Base-by-base conservation (phyloP, 2,329 filamentous ascomycete genomes). In the Emydomyces testavorans region DNA sequence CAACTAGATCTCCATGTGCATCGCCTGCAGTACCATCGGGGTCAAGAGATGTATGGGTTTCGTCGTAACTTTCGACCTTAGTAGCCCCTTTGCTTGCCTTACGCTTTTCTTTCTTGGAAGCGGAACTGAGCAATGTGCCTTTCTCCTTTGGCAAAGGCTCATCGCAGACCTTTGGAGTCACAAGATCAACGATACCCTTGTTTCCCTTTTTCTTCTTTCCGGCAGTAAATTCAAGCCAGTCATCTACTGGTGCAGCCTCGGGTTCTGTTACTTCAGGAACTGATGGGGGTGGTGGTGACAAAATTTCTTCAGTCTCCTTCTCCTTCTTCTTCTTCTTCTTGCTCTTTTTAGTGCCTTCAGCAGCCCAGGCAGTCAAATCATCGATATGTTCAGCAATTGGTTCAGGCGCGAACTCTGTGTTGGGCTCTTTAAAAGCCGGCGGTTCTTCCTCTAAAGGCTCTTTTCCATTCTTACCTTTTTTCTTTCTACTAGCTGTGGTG, bases 271-370 rank as follows among this genome's bases (percentile, higher is more conserved):
- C 45, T 34, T 47, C 45, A 24, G 35, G 43, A 21, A 63, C 62
- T 1, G 63, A 58, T n/a, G 60, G 60, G n/a, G 34, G 43, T 6
- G 57, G 59, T 26, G 59, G 60, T 10, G 37, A 52, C 60, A 65
- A 42, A 66, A 58, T 36, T 65, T 63, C 50, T 67, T 65, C 50
- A 61, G 51, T 61, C 60, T 39, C 68, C 70, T 53, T 70, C 71
- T 48, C 68, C 69, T n/a, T n/a, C n/a, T n/a, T n/a, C 60, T 76
- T 75, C 53, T 70, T 72, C 48, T 68, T 68, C 60, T 76, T 75
- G 55, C 68, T 69, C 51, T 64, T 62, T 50, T 64, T 60, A 38
- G 53, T 54, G 24, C 24, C 18, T 7, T 18, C 24, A 39, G 56
- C 56, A 3, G 18, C 34, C 36, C 54, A 16, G 48, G 50, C 69